Percentiles rank a stretch among this genome's conserved stretches.
Evolutionary conservation across 106 monocot genomes (phyloP).

Genomic region (Dendrobium catenatum): DNA sequence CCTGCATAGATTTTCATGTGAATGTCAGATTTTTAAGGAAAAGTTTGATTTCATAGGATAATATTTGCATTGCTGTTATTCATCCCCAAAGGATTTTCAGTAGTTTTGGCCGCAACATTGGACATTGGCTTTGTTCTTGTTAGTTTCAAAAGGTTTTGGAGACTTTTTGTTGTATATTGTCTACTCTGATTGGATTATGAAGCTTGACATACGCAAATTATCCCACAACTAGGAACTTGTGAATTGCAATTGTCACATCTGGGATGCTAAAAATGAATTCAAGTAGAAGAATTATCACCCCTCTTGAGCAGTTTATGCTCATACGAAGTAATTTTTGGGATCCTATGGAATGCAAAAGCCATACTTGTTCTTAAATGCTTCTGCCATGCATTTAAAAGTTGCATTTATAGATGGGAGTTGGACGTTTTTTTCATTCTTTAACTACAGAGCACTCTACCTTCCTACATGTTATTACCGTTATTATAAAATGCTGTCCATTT

Average conservation of each 20-base stretch:
- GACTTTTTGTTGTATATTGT: background rate
- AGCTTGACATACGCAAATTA: background rate
- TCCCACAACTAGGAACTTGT: background rate
- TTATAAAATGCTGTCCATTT: background rate
- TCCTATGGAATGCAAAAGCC: background rate
- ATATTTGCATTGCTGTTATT: background rate
- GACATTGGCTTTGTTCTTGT: background rate
- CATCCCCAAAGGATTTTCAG: background rate
- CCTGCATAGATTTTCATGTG: background rate
- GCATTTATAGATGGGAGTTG: background rate
- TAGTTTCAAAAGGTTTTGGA: no score
- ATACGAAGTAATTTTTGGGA: background rate
- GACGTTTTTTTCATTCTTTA: background rate
- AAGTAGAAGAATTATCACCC: background rate
- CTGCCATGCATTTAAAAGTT: background rate
- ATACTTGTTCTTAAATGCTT: background rate
- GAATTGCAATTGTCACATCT: background rate
- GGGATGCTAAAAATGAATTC: background rate
- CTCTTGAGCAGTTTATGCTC: background rate
- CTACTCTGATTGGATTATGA: background rate
- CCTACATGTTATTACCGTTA: background rate
- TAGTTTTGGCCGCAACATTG: background rate
- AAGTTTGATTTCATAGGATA: background rate
- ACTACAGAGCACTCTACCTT: background rate
- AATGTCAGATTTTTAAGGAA: background rate